Percentiles rank a stretch among this genome's conserved stretches.
phyloP scores from a whole-genome alignment of 2,329 filamentous ascomycete genomes.

The Helotiales sp. region DNA sequence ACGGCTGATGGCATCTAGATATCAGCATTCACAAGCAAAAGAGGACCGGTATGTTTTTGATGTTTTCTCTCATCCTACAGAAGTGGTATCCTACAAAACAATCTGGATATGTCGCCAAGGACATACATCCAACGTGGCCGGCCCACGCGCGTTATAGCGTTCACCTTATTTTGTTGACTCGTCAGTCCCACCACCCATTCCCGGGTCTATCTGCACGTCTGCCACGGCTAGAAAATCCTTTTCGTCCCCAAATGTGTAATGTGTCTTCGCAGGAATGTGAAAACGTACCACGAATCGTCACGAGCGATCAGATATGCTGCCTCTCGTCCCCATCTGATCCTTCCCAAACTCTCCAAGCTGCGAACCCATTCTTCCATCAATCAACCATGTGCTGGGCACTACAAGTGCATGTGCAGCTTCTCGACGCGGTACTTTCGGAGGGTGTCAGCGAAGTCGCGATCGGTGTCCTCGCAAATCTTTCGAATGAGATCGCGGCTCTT shows the following conservation, averaged over 20 bases:
- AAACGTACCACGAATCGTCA: background rate
- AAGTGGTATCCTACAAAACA: background rate
- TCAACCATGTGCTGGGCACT: background rate
- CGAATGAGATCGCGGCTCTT: background rate
- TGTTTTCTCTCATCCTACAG: background rate
- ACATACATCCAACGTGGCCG: slow-evolving; percentile 4
- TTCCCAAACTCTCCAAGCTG: background rate
- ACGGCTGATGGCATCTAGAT: background rate
- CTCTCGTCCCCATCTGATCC: background rate
- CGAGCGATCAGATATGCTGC: background rate
- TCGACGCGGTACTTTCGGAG: background rate
- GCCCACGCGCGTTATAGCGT: background rate
- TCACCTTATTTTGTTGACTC: background rate
- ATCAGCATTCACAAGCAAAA: background rate
- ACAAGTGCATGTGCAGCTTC: background rate
- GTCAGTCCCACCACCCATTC: slow-evolving; percentile 3
- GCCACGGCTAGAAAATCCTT: slow-evolving; percentile 3
- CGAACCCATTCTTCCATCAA: background rate
- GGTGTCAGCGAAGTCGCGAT: background rate
- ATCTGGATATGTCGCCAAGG: background rate
- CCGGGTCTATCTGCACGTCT: background rate
- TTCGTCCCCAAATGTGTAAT: background rate
- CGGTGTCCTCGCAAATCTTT: background rate
- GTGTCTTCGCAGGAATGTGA: background rate
- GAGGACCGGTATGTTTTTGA: background rate